Evolutionary conservation across 768 basidiomycete species (phyloP), one percentile per base, ranked within the genome.

Genomic region (Auricularia sp.): DNA sequence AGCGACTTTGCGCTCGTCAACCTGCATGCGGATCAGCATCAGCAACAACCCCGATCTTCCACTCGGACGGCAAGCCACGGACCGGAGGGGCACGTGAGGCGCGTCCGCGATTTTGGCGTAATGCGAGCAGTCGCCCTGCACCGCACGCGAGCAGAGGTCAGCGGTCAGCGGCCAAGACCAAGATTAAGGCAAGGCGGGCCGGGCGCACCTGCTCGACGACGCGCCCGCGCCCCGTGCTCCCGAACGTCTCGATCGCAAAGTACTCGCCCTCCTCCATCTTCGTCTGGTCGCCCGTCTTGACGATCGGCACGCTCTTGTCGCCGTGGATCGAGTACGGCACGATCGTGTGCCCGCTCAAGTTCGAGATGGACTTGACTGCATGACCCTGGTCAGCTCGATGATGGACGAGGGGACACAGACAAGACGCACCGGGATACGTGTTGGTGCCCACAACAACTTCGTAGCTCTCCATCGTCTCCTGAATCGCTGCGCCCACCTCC

Each of bases 211-310:
- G 82, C 71, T 98, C 96, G 16, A 92, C 81, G 24, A 97, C 92
- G 33, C 85, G 81, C 7, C 95, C 97, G 51, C 89, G 82, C 16
- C 97, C 96, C 0, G 96, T 98, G n/a, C 90, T 92, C 11, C 97
- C 97, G 74, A 99, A 99, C 1, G 97, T 99, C 76, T 99, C 97
- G 64, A 99, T 96, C 8, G 97, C 97, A 74, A 92, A 99, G 73
- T 98, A 98, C 71, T 98, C 97, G 47, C 95, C 97, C 76, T 99
- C 97, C 72, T 98, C 97, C 97, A 99, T 99, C 77, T 92, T 96
- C 14, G 90, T 92, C 67, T 88, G 85, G 72, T 97, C 94, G 37
- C 88, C 83, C 65, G 89, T 93, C 74, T 89, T 92, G 56, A 97
- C 91, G 56, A 98, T 84, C 42, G 92, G 81, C 1, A 98, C 87